These are phyloP conservation scores for Poronia punctata DNA, from an alignment of 495 filamentous ascomycete species.

Conservation along the genomic window DNA sequence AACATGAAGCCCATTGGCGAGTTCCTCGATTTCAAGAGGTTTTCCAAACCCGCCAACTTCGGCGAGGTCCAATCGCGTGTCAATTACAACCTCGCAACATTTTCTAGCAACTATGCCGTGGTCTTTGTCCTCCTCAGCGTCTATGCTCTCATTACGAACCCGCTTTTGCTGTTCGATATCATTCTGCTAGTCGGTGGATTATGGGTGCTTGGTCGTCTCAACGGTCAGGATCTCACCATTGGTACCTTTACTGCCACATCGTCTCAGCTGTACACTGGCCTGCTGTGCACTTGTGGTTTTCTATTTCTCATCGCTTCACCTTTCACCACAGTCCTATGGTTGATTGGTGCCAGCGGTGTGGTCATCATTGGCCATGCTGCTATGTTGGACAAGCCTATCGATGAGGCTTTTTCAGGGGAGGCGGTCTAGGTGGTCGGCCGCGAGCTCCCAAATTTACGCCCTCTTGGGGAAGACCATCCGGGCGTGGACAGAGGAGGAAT, in stretches of 20 bases:
- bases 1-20: conserved; percentile 88
- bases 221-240: conserved; percentile 79
- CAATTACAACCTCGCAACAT: conserved; percentile 95
- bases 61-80: conserved; percentile 85
- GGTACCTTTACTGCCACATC: conserved; percentile 74
- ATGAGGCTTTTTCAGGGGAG: conserved; percentile 99
- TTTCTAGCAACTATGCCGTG: conserved; percentile 95
- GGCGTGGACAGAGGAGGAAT: conserved; percentile 64
- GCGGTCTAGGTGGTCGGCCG: conserved; percentile 99
- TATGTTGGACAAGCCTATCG: conserved; percentile 97
- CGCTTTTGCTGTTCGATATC: conserved; percentile 80
- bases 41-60: conserved; percentile 91
- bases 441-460: conserved; percentile 94
- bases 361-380: conserved; percentile 90
- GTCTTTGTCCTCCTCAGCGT: conserved; percentile 92
- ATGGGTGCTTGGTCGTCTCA: conserved; percentile 82
- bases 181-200: conserved; percentile 76
- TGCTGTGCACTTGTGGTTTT: conserved; percentile 74
- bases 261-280: conserved; percentile 89
- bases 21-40: conserved; percentile 89
- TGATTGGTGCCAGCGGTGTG: conserved; percentile 89
- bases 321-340: conserved; percentile 76
- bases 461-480: conserved; percentile 97
- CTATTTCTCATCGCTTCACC: conserved; percentile 78
- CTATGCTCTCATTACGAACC: conserved; percentile 87